Conservation (phyloP, 352 stramenopile species). For the Pythium vanterpoolii region DNA sequence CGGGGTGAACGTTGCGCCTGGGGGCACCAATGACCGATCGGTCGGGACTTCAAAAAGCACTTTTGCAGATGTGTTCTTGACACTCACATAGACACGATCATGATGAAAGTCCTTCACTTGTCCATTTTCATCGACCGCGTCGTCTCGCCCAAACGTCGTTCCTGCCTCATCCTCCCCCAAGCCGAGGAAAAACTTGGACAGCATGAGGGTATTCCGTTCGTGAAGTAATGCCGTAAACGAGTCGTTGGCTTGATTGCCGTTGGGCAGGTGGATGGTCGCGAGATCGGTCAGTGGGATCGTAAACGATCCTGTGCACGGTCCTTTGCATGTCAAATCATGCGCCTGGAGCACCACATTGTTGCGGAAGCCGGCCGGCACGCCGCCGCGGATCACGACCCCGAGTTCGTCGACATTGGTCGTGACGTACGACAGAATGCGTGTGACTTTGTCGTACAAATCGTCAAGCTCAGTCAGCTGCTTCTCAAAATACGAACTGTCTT, state of each 20-base stretch:
- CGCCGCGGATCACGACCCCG: conserved; percentile 52
- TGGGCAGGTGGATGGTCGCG: not conserved
- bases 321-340: conserved; percentile 58
- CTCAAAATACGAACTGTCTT: conserved; percentile 55
- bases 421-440: conserved; percentile 46
- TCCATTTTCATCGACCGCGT: not conserved
- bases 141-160: conserved; percentile 4
- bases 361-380: conserved; percentile 46
- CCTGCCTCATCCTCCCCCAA: conserved; percentile 5
- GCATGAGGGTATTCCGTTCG: conserved; percentile 55
- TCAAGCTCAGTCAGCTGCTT: conserved; percentile 52
- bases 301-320: conserved; percentile 50
- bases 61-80: conserved; percentile 56
- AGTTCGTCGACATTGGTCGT: conserved; percentile 64
- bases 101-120: conserved; percentile 18
- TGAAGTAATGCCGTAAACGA: conserved; percentile 36
- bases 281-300: conserved; percentile 59
- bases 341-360: conserved; percentile 57
- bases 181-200: conserved; percentile 49
- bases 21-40: conserved; percentile 34
- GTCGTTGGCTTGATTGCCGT: not conserved
- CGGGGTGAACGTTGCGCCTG: conserved; percentile 40
- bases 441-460: conserved; percentile 51
- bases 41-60: conserved; percentile 66
- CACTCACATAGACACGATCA: conserved; percentile 52